Evolutionary conservation across 495 filamentous ascomycete genomes (phyloP).

Genomic region (Penicillium canescens): DNA sequence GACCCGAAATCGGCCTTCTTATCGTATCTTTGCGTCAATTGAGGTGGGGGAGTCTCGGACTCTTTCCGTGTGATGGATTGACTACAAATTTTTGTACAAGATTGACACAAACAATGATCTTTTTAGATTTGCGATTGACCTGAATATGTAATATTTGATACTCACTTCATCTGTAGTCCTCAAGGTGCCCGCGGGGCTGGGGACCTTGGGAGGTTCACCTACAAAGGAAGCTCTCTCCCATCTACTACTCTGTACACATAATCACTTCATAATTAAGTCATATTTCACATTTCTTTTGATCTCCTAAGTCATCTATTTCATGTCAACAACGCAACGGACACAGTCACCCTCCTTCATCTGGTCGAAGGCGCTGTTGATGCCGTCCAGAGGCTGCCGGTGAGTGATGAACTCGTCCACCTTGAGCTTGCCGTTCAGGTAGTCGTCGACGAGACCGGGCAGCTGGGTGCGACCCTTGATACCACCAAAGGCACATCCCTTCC

Average conservation of each 20-base stretch:
- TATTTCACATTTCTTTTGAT: slow-evolving; percentile 30
- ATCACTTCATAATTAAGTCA: slow-evolving; percentile 14
- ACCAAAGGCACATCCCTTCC: slow-evolving; percentile 97
- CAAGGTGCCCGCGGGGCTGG: slow-evolving; percentile 19
- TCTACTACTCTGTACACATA: not conserved
- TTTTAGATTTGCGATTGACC: not conserved
- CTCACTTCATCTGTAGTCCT: not conserved
- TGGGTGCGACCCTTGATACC: slow-evolving; percentile 97
- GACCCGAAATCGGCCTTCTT: slow-evolving; percentile 17
- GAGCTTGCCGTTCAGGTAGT: slow-evolving; percentile 85
- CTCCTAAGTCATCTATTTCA: slow-evolving; percentile 26
- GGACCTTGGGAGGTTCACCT: slow-evolving; percentile 24
- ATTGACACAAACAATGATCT: no score
- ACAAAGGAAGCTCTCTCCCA: slow-evolving; percentile 5
- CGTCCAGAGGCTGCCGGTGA: slow-evolving; percentile 75
- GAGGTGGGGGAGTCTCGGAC: no score
- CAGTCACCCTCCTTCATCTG: slow-evolving; percentile 96
- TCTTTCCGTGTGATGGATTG: no score
- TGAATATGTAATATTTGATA: not conserved
- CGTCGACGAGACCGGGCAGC: slow-evolving; percentile 82
- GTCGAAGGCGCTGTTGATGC: slow-evolving; percentile 88
- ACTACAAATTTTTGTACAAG: not conserved
- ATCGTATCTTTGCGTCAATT: not conserved
- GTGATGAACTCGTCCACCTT: slow-evolving; percentile 99
- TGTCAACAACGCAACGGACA: slow-evolving; percentile 76